Conservation (phyloP, 1,139 yeast species). For the Zygosaccharomyces pseudobailii region DNA sequence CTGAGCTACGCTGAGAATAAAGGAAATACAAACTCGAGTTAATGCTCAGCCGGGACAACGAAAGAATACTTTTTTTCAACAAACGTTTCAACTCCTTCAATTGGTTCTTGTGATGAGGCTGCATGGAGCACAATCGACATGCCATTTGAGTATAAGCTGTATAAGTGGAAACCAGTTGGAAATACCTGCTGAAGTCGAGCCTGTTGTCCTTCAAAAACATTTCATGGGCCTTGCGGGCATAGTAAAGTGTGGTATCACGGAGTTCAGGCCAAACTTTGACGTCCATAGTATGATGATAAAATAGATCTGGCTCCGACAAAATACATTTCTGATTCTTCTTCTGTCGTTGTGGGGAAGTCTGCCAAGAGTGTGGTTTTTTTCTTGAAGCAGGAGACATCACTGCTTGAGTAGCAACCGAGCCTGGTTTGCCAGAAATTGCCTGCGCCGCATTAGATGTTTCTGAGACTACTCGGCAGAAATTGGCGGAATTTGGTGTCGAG, state of each 20-base stretch:
- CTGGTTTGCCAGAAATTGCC: not conserved
- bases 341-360: slow-evolving; percentile 3
- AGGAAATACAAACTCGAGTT: slow-evolving; percentile 54
- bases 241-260: slow-evolving; percentile 41
- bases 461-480: slow-evolving; percentile 7
- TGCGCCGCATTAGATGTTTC: slow-evolving; percentile 7
- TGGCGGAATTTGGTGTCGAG: slow-evolving; percentile 7
- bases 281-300: slow-evolving; percentile 55
- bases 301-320: slow-evolving; percentile 37
- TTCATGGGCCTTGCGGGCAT: slow-evolving; percentile 44
- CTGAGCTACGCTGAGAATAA: slow-evolving; percentile 16
- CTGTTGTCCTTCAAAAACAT: slow-evolving; percentile 49
- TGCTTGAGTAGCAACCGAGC: not conserved
- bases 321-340: slow-evolving; percentile 9
- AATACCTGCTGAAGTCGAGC: slow-evolving; percentile 47
- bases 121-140: slow-evolving; percentile 48
- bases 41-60: slow-evolving; percentile 55
- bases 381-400: not conserved
- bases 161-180: slow-evolving; percentile 46
- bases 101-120: slow-evolving; percentile 43
- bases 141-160: slow-evolving; percentile 47
- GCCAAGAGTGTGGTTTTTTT: not conserved
- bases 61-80: slow-evolving; percentile 46
- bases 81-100: slow-evolving; percentile 44
- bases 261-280: slow-evolving; percentile 52